A percentile compares a stretch with the other conserved stretches of the same genome.
phyloP scores from a whole-genome alignment of 202 grass and related monocot genomes.

The Musa balbisiana region DNA sequence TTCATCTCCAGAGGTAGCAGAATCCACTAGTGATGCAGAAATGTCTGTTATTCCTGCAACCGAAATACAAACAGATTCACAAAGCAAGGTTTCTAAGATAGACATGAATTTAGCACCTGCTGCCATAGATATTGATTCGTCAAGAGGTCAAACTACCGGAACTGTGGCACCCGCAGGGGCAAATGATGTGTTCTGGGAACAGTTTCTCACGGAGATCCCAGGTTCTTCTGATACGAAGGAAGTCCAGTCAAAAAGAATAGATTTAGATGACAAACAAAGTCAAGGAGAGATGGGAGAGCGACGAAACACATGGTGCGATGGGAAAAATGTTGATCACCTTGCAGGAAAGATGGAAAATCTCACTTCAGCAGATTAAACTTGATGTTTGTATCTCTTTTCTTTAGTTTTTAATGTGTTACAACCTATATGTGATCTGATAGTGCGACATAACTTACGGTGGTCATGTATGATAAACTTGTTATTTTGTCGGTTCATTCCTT shows the following conservation, averaged over 20 bases:
- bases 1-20: slow-evolving; percentile 44
- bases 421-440: not conserved
- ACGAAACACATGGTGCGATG: slow-evolving; percentile 45
- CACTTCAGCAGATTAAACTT: slow-evolving; percentile 62
- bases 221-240: slow-evolving; percentile 39
- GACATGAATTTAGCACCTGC: slow-evolving; percentile 83
- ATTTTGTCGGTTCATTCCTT: not conserved
- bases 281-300: slow-evolving; percentile 20
- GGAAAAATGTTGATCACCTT: slow-evolving; percentile 54
- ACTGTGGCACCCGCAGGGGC: slow-evolving; percentile 30
- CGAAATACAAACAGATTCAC: slow-evolving; percentile 38
- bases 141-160: slow-evolving; percentile 32
- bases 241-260: slow-evolving; percentile 64
- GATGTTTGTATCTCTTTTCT: slow-evolving; percentile 25
- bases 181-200: slow-evolving; percentile 88
- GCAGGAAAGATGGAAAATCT: slow-evolving; percentile 71
- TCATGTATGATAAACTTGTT: not conserved
- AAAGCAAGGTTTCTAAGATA: slow-evolving; percentile 60
- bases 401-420: slow-evolving; percentile 11
- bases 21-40: slow-evolving; percentile 53
- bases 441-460: not conserved
- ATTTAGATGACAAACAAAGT: slow-evolving; percentile 35
- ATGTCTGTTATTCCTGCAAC: slow-evolving; percentile 41
- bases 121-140: slow-evolving; percentile 42
- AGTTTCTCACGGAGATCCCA: slow-evolving; percentile 87